Conservation (phyloP, 129 eudicot species). For the Flaveria robusta region DNA sequence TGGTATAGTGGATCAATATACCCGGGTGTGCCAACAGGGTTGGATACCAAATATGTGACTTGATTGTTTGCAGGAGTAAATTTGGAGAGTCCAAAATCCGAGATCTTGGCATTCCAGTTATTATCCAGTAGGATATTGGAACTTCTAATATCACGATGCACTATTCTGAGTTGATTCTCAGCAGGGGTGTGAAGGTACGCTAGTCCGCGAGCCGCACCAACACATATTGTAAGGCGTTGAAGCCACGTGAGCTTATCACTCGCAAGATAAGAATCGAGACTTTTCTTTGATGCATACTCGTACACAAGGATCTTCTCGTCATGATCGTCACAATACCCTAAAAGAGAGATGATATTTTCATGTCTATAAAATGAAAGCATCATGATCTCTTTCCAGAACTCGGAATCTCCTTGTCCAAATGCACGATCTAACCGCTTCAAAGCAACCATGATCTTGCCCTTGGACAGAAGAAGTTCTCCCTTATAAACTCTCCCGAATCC, state of each 20-base stretch:
- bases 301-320: background rate
- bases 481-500: background rate
- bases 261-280: background rate
- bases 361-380: background rate
- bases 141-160: background rate
- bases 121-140: background rate
- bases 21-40: background rate
- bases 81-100: background rate
- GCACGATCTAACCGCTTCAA: background rate
- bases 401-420: background rate
- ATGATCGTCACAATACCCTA: background rate
- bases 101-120: background rate
- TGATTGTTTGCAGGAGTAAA: background rate
- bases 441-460: background rate
- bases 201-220: background rate
- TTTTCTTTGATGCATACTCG: background rate
- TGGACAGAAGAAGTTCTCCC: background rate
- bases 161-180: background rate
- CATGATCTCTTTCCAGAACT: constrained; percentile 1
- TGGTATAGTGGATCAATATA: background rate
- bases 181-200: background rate
- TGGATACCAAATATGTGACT: background rate
- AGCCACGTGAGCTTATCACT: background rate
- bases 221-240: background rate
- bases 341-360: background rate